phyloP scores from a whole-genome alignment of 345 rosid species.

The Firmiana major region DNA sequence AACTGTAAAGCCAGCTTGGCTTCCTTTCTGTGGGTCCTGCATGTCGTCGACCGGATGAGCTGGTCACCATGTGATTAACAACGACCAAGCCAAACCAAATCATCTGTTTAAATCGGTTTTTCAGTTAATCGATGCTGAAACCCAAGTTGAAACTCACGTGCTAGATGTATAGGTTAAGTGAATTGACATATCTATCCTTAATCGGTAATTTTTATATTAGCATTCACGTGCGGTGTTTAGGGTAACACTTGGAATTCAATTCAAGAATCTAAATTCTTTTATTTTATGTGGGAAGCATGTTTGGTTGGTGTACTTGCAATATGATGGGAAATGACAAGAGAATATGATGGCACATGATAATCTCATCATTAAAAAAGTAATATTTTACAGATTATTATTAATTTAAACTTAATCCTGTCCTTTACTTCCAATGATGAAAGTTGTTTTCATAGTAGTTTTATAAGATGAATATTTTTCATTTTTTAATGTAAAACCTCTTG shows the following conservation, averaged over 20 bases:
- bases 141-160: conserved; percentile 32
- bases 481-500: not conserved
- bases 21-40: conserved; percentile 29
- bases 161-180: not conserved
- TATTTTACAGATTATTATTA: no score
- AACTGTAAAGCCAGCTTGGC: not conserved
- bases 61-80: conserved; percentile 53
- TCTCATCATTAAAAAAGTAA: conserved; percentile 11
- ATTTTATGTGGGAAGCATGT: conserved; percentile 28
- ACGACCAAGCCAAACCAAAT: conserved; percentile 22
- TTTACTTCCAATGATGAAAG: conserved; percentile 27
- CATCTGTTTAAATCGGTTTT: conserved; percentile 12
- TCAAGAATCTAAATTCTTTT: not conserved
- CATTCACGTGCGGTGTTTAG: not conserved
- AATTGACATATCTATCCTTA: not conserved
- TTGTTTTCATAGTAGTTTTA: conserved; percentile 11
- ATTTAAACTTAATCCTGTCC: not conserved
- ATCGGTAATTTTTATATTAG: not conserved
- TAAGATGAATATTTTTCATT: not conserved
- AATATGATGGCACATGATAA: conserved; percentile 15
- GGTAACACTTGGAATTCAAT: conserved; percentile 20
- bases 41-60: conserved; percentile 43
- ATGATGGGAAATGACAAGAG: conserved; percentile 8
- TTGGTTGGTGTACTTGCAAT: conserved; percentile 25
- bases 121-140: conserved; percentile 24